These are phyloP conservation scores for Babesia gibsoni DNA, from an alignment of 169 alveolate species.

Conservation along the genomic window DNA sequence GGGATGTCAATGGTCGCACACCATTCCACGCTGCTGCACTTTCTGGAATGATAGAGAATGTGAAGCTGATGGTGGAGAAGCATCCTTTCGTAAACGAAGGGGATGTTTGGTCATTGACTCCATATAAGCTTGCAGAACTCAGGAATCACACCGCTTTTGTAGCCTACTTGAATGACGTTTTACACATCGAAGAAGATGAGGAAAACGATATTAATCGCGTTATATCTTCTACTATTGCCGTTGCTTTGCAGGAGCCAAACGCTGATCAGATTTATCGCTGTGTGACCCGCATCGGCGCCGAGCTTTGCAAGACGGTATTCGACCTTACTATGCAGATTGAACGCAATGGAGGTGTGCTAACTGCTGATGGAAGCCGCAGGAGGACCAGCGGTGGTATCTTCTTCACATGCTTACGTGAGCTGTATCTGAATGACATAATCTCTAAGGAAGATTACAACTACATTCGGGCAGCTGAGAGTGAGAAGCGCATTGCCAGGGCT, in stretches of 20 bases:
- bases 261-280: conserved; percentile 75
- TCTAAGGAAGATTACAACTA: conserved; percentile 80
- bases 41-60: conserved; percentile 79
- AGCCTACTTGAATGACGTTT: conserved; percentile 52
- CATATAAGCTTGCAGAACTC: conserved; percentile 71
- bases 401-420: conserved; percentile 78
- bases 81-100: conserved; percentile 68
- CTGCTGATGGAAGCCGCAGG: conserved; percentile 80
- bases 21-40: conserved; percentile 86
- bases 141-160: conserved; percentile 61
- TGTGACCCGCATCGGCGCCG: conserved; percentile 76
- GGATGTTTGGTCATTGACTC: conserved; percentile 80
- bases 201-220: conserved; percentile 66
- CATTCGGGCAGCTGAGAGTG: conserved; percentile 81
- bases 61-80: conserved; percentile 71
- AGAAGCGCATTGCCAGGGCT: conserved; percentile 73
- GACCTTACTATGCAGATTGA: conserved; percentile 79
- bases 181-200: conserved; percentile 34
- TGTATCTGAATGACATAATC: conserved; percentile 75
- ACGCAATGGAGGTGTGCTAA: conserved; percentile 82
- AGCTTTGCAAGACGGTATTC: conserved; percentile 70
- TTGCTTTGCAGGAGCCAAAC: conserved; percentile 79
- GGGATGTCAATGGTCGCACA: conserved; percentile 83
- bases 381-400: conserved; percentile 87
- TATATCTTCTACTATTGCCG: conserved; percentile 77